Evolutionary conservation across 257 asterid species (phyloP), one percentile per base, ranked within the genome.

Genomic region (Gentiana dahurica): DNA sequence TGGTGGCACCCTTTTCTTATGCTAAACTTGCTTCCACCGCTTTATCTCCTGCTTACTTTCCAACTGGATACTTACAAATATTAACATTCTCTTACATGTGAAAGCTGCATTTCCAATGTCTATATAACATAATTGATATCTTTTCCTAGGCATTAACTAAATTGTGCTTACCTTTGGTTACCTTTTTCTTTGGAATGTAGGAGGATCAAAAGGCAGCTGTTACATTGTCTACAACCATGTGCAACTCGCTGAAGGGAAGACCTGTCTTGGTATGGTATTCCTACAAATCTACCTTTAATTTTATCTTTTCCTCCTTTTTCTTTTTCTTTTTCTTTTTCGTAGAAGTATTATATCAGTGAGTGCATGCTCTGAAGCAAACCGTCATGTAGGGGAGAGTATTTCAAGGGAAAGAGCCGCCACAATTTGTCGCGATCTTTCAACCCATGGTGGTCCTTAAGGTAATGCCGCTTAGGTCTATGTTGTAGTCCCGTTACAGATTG

Each of bases 331-430:
- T 45, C 55, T 57, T 62, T 59, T 57, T 65, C 34, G 33, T 61
- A 51, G 55, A 58, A 50, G 35, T 32, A 55, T 67, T 39, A 39
- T 39, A 35, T 65, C 55, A 64, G 58, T 32, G 47, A 57, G 36
- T 64, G 45, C 67, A 1, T 39, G 45, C 8, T 15, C 32, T 57
- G 44, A 54, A 59, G 53, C 32, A 8, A 39, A 39, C 3, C 45
- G 8, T 75, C 55, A 44, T 70, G 54, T 77, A 90, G 97, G 96
- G 94, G 71, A 82, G 85, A 54, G 75, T 90, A 70, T 77, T 63
- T 76, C 94, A 90, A 82, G 96, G 96, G 70, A 86, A 84, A 81
- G 97, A 90, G 79, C 94, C 97, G 3, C 96, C 97, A 52, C 96
- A 90, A 54, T 90, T 90, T 70, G 74, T 87, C 71, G 85, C 95